Evolutionary conservation across 345 rosid genomes (phyloP).

Genomic region (Angophora floribunda): DNA sequence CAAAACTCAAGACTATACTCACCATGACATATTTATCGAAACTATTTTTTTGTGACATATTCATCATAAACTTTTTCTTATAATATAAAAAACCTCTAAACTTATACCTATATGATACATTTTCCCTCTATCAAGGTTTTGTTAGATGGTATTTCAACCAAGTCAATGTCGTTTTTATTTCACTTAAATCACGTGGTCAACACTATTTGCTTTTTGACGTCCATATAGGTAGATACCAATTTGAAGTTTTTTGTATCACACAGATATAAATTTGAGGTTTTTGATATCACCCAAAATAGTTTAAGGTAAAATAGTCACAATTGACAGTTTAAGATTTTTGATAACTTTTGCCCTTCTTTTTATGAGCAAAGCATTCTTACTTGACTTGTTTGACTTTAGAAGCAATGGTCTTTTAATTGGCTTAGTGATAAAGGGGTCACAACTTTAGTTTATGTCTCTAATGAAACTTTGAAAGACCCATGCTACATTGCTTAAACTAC

Average conservation of each 20-base stretch:
- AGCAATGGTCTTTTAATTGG: no score
- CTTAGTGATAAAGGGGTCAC: no score
- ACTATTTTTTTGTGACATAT: no score
- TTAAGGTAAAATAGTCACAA: rapidly evolving
- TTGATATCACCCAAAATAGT: rapidly evolving
- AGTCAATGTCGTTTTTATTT: rapidly evolving
- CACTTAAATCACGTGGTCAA: rapidly evolving
- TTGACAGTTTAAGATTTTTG: rapidly evolving
- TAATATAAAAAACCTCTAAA: no score
- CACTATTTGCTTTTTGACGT: rapidly evolving
- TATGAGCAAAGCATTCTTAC: neutral
- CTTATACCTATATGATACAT: no score
- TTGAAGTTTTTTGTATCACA: no score
- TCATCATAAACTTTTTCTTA: no score
- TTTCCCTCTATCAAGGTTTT: no score
- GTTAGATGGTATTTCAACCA: rapidly evolving
- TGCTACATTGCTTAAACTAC: rapidly evolving
- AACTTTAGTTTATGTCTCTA: no score
- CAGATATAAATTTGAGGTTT: rapidly evolving
- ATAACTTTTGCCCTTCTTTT: neutral
- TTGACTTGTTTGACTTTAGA: neutral
- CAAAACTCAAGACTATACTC: no score
- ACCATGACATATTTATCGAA: no score
- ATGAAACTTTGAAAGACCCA: neutral
- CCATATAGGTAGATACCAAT: no score